A percentile compares a stretch with the other conserved stretches of the same genome.
Conservation (phyloP, 2,329 filamentous ascomycete species). For the Ophiobolus disseminans region DNA sequence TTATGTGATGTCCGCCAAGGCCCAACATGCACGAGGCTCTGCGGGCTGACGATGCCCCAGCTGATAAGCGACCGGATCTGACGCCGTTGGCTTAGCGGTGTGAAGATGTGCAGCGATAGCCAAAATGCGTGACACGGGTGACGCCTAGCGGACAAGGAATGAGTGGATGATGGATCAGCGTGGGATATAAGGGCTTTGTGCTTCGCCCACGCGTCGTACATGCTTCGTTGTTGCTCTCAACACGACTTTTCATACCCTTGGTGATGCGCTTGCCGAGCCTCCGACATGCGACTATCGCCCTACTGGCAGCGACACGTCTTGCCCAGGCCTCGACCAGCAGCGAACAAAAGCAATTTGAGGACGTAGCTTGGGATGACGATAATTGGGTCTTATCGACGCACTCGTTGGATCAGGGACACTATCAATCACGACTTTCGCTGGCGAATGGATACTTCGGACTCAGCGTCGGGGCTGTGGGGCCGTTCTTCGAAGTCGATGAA, state of each 20-base stretch:
- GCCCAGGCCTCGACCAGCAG: slow-evolving; percentile 21
- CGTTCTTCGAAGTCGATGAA: slow-evolving; percentile 66
- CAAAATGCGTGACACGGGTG: neutral
- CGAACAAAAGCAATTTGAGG: slow-evolving; percentile 35
- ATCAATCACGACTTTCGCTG: slow-evolving; percentile 63
- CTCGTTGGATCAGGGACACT: slow-evolving; percentile 63
- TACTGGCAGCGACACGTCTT: slow-evolving; percentile 15
- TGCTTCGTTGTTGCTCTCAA: neutral
- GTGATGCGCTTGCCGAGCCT: slow-evolving; percentile 3
- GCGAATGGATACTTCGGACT: slow-evolving; percentile 70
- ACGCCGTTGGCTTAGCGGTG: neutral
- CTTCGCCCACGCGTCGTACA: neutral
- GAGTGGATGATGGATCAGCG: neutral
- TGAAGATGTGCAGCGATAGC: neutral
- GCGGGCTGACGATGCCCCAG: neutral
- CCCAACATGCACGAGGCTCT: neutral
- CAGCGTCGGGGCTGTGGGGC: slow-evolving; percentile 67
- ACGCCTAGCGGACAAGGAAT: neutral
- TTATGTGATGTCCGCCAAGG: neutral
- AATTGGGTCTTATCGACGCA: slow-evolving; percentile 64
- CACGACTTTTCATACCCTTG: neutral
- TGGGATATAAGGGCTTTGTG: neutral
- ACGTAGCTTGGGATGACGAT: slow-evolving; percentile 65
- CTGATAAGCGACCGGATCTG: neutral
- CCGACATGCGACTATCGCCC: slow-evolving; percentile 12